Evolutionary conservation across 768 basidiomycete species (phyloP), one percentile per base, ranked within the genome.

Genomic region (Boletellus ananiceps): DNA sequence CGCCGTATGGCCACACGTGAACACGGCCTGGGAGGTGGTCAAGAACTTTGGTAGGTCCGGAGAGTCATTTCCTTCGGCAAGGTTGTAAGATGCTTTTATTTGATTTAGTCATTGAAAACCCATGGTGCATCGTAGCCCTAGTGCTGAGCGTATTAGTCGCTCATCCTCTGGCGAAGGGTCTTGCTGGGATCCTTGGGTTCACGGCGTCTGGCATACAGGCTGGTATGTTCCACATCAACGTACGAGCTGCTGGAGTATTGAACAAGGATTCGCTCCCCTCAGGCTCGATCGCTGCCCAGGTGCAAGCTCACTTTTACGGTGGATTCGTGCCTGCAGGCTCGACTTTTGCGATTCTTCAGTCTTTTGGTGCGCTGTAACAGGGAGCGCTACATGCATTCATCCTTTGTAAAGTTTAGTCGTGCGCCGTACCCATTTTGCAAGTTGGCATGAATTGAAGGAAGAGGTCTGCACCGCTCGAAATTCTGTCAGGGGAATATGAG

Each of bases 341-440:
- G 0, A 0, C 47, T 0, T 60, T 61, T 25, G 5, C 58, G 1
- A 0, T 2, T 8, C 5, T 58, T 0, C 59, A 61, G 0, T 61
- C 52, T 0, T 41, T 49, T 6, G 56, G 58, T 0, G 46, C 57
- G 19, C 19, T 39, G 38, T 13, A 12, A 29, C 7, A 7, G 8
- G 29, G 29, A 11, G 29, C 29, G 5, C 2, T 8, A 11, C 8
- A 9, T 29, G 8, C 29, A 29, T 29, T 11, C 8, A 29, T 29
- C 29, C 29, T 9, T 11, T 29, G 29, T 29, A 29, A 29, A 29
- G 29, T 29, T 29, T 29, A 8, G 8, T 11, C 29, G 11, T 29
- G 29, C 29, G 29, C 11, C 8, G 8, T 11, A 29, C 29, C 29
- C 29, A 8, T 9, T 11, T 29, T 29, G 29, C 29, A 2, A 11